Base-by-base conservation (phyloP, 2,329 filamentous ascomycete genomes). In the Hypomyces perniciosus region DNA sequence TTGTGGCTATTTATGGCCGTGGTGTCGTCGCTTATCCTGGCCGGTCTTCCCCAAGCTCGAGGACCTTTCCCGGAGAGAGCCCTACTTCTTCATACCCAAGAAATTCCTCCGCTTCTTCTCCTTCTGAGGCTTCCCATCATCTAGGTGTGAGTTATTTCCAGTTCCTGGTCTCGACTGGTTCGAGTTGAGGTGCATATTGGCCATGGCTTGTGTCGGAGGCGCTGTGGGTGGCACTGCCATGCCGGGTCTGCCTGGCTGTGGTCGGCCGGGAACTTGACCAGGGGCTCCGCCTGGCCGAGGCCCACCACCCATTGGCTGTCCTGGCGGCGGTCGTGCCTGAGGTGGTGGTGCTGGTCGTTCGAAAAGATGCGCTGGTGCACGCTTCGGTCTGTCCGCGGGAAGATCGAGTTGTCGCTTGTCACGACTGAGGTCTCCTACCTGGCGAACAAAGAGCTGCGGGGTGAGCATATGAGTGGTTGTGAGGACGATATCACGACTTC, bases 401-500 rank as follows among this genome's bases (percentile, higher is more conserved):
- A 99, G 80, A 59, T 90, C 84, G 12, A 99, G 77, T 42, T 83
- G 79, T 47, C 87, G 80, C 62, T 85, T 85, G 61, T 90, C 86
- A 34, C 81, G 78, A 54, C 84, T 86, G 10, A 97, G 76, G 62
- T 96, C 90, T 13, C 83, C 80, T 2, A 96, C 72, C 66, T 97
- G 91, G 37, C 87, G 83, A 33, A 96, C 70, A 66, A 91, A 99
- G 20, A 95, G 76, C 39, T 81, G 75, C 0, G 93, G 92, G 1
- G 85, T 93, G 43, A 95, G 75, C 91, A 99, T 96, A 65, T 99
- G 93, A 27, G 87, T 91, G 0, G 89, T 93, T 13, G 86, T 82
- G 5, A 99, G 80, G 65, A 95, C 88, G n/a, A 97, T 74, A 60
- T 99, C 93, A 57, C 86, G 83, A 47, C 81, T 83, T 43, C 83